Evolutionary conservation across 148 eudicot species (phyloP).

Genomic region (Selenicereus undatus): DNA sequence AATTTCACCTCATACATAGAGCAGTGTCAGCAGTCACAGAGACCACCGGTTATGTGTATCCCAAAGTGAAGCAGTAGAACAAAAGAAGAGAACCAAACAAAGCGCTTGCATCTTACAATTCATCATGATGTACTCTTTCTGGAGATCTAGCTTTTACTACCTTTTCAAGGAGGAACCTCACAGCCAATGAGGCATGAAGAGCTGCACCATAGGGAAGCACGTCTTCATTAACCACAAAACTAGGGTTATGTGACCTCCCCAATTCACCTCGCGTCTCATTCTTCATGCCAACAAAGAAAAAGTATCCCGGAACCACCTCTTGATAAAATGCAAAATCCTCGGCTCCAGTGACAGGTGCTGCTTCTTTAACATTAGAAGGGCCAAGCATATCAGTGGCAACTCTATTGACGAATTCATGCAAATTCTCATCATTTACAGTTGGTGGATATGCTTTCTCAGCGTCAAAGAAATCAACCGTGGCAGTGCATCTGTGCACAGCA

Average conservation of each 20-base stretch:
- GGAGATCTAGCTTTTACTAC: constrained; percentile 12
- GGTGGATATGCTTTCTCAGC: constrained; percentile 48
- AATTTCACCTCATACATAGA: no score
- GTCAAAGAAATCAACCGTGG: constrained; percentile 52
- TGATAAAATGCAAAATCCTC: constrained; percentile 90
- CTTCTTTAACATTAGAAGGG: constrained; percentile 45
- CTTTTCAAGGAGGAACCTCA: constrained; percentile 50
- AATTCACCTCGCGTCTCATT: constrained; percentile 40
- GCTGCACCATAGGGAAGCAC: constrained; percentile 69
- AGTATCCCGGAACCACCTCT: constrained; percentile 72
- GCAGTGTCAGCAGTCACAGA: not conserved
- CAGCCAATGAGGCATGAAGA: constrained; percentile 73
- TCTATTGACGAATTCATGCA: constrained; percentile 50
- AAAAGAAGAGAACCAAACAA: not conserved
- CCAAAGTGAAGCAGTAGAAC: constrained; percentile 6
- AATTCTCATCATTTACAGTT: constrained; percentile 50
- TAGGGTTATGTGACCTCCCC: constrained; percentile 41
- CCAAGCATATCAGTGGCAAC: constrained; percentile 67
- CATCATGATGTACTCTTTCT: constrained; percentile 43
- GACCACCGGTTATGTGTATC: constrained; percentile 12
- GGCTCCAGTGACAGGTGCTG: constrained; percentile 68
- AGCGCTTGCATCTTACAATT: constrained; percentile 40
- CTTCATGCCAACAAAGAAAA: constrained; percentile 71
- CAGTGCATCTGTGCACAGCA: constrained; percentile 87
- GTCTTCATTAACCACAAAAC: constrained; percentile 53